A percentile compares a stretch with the other conserved stretches of the same genome.
Evolutionary conservation across 108 stramenopile genomes (phyloP).

Genomic region (Cylindrotheca fusiformis): DNA sequence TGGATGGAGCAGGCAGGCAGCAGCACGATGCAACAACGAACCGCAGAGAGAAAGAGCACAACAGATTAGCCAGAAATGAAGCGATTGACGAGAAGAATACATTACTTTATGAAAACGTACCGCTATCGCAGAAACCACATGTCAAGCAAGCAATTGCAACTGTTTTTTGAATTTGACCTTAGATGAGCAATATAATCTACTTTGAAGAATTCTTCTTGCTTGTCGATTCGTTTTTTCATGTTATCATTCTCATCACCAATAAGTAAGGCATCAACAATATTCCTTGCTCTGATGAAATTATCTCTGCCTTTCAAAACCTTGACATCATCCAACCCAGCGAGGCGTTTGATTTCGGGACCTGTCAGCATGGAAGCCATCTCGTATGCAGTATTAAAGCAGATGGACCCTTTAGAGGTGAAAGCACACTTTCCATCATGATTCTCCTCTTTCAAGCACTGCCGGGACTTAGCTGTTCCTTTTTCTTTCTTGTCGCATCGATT

Average conservation of each 20-base stretch:
- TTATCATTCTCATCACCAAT: neutral
- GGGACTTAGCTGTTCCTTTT: neutral
- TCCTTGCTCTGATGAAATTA: neutral
- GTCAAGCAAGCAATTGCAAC: neutral
- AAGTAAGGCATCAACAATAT: neutral
- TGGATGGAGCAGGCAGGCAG: neutral
- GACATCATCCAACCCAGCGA: neutral
- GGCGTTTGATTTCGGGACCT: neutral
- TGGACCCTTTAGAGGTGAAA: neutral
- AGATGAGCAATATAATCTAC: neutral
- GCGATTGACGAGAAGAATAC: too few species aligned
- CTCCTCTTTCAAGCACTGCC: neutral
- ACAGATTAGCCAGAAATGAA: too few species aligned
- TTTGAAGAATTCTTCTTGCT: neutral
- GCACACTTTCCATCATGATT: neutral
- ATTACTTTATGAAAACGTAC: neutral
- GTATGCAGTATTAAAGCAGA: neutral
- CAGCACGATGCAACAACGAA: neutral
- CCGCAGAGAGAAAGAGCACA: too few species aligned
- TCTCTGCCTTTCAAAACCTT: neutral
- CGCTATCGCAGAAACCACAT: neutral
- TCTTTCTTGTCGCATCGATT: neutral
- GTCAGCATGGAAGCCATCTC: neutral
- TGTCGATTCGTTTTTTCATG: neutral
- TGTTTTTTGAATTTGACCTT: neutral